Percentiles rank a stretch among this genome's conserved stretches.
phyloP scores from a whole-genome alignment of 805 yeast genomes.

The Suhomyces sp. region DNA sequence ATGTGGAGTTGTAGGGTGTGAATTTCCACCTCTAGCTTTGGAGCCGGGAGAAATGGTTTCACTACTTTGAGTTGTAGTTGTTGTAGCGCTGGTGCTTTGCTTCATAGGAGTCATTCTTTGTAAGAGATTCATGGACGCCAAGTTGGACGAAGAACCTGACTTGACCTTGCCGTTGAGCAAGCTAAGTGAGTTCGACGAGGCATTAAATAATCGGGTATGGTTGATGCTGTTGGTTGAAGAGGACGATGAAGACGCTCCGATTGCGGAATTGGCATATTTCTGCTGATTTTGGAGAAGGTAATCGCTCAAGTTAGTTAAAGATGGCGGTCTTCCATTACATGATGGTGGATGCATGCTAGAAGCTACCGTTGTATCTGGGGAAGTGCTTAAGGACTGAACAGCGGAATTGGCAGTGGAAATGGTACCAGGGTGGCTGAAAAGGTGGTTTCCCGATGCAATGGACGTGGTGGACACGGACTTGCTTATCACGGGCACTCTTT shows the following conservation, averaged over 20 bases:
- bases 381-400: conserved; percentile 30
- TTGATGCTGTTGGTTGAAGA: neutral
- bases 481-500: conserved; percentile 9
- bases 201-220: conserved; percentile 12
- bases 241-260: neutral
- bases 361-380: conserved; percentile 27
- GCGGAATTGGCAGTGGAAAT: conserved; percentile 27
- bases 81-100: conserved; percentile 10
- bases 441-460: conserved; percentile 20
- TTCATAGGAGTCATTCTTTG: conserved; percentile 47
- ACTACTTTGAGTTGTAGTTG: neutral
- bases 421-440: conserved; percentile 26
- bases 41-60: conserved; percentile 6
- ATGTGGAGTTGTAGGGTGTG: conserved; percentile 13
- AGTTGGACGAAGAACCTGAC: conserved; percentile 22
- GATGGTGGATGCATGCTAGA: conserved; percentile 9
- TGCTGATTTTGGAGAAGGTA: conserved; percentile 27
- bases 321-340: conserved; percentile 16
- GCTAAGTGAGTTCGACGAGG: conserved; percentile 18
- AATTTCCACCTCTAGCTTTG: conserved; percentile 1
- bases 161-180: conserved; percentile 24
- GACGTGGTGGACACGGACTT: conserved; percentile 30
- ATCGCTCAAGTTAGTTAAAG: conserved; percentile 34
- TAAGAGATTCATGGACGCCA: conserved; percentile 18
- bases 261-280: conserved; percentile 9